Evolutionary conservation across 2,329 filamentous ascomycete genomes (phyloP).

Genomic region (Fusarium duplospermum): DNA sequence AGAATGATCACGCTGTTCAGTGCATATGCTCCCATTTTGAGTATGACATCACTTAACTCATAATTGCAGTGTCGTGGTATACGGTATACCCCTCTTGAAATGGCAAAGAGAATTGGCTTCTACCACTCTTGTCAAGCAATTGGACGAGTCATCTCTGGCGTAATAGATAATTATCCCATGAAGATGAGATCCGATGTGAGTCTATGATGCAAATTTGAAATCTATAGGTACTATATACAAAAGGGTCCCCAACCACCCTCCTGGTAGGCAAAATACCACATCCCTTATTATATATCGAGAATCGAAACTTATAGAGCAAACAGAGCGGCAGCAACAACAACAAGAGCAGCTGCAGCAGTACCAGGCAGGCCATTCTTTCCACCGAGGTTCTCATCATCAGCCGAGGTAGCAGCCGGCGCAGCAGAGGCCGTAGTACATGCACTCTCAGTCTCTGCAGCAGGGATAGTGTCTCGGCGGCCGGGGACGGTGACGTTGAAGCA

Average conservation of each 20-base stretch:
- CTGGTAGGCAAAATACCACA: not conserved
- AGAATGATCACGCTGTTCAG: conserved; percentile 52
- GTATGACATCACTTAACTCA: not conserved
- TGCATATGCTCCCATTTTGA: not conserved
- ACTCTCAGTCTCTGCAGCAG: not conserved
- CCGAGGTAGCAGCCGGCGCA: not conserved
- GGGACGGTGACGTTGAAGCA: not conserved
- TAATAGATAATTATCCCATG: too few species aligned
- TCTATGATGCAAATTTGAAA: not conserved
- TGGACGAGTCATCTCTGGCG: conserved; percentile 57
- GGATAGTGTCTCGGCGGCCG: not conserved
- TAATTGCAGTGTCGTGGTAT: conserved; percentile 21
- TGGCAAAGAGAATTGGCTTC: conserved; percentile 50
- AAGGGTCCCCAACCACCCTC: not conserved
- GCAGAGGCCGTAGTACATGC: not conserved
- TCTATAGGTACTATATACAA: not conserved
- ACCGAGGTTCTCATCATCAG: not conserved
- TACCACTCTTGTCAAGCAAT: conserved; percentile 55
- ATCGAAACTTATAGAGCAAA: not conserved
- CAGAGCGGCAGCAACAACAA: not conserved
- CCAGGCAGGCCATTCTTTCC: not conserved
- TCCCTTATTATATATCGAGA: not conserved
- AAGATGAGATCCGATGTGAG: not conserved
- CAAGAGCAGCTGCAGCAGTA: not conserved
- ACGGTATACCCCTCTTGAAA: conserved; percentile 20